These are phyloP conservation scores for Raphanus sativus DNA, from an alignment of 345 rosid genomes.

Conservation along the genomic window DNA sequence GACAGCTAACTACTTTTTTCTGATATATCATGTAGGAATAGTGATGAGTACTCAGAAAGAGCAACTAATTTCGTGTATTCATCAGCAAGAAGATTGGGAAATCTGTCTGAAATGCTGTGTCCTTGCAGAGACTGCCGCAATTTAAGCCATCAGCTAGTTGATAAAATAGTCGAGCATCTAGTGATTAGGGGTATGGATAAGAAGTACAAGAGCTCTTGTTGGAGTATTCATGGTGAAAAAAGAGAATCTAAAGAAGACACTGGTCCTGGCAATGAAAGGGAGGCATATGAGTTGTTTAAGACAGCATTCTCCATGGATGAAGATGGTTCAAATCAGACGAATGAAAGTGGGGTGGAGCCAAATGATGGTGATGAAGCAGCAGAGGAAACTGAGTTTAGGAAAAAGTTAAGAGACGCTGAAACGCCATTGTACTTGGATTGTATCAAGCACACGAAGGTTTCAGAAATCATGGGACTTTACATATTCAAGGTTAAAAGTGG, in stretches of 20 bases:
- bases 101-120: not conserved
- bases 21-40: not conserved
- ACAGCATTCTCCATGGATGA: not conserved
- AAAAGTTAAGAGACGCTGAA: no score
- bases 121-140: not conserved
- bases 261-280: not conserved
- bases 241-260: no score
- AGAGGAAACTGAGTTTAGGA: no score
- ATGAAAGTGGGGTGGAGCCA: not conserved
- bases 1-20: not conserved
- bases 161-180: not conserved
- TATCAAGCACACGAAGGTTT: no score
- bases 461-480: no score
- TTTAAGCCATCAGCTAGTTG: no score
- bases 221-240: not conserved
- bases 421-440: no score
- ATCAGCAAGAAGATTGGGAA: not conserved
- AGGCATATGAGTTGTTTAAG: not conserved
- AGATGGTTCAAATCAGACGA: not conserved
- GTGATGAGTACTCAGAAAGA: not conserved
- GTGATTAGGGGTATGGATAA: not conserved
- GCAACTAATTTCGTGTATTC: not conserved
- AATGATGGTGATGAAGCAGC: not conserved
- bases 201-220: not conserved
- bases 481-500: no score